A percentile compares a stretch with the other conserved stretches of the same genome.
Evolutionary conservation across 768 basidiomycete species (phyloP).

Genomic region (Ramaria sp.): DNA sequence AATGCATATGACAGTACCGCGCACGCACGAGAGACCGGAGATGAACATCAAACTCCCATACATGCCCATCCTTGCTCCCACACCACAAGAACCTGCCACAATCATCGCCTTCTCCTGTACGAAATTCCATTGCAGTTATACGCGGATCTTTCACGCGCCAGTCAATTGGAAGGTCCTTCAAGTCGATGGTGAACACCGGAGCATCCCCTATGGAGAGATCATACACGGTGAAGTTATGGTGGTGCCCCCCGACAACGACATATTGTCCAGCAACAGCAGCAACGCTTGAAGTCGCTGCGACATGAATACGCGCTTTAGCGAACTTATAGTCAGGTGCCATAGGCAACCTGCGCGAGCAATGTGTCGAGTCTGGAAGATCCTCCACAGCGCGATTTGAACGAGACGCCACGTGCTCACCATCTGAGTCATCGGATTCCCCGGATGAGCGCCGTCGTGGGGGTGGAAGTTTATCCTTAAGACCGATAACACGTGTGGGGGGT

Average conservation of each 20-base stretch:
- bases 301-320: constrained; percentile 40
- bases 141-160: constrained; percentile 49
- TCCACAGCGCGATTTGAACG: constrained; percentile 24
- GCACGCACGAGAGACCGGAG: constrained; percentile 45
- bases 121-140: constrained; percentile 71
- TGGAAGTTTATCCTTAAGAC: constrained; percentile 57
- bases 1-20: constrained; percentile 52
- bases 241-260: constrained; percentile 43
- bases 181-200: constrained; percentile 42
- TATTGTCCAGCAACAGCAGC: constrained; percentile 45
- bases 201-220: constrained; percentile 33
- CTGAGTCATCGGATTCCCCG: constrained; percentile 37
- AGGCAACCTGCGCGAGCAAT: constrained; percentile 48
- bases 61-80: constrained; percentile 83
- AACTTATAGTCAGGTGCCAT: constrained; percentile 21
- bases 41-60: constrained; percentile 72
- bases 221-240: constrained; percentile 52
- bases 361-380: constrained; percentile 55
- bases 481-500: constrained; percentile 68
- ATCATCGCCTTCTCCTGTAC: constrained; percentile 31
- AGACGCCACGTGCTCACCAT: constrained; percentile 40
- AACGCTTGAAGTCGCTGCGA: constrained; percentile 41
- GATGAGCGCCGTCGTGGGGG: constrained; percentile 33
- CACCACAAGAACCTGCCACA: constrained; percentile 66
- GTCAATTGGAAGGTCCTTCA: constrained; percentile 43